A percentile compares a stretch with the other conserved stretches of the same genome.
Conservation (phyloP, 306 rosid genomes). For the Trifolium fragiferum region DNA sequence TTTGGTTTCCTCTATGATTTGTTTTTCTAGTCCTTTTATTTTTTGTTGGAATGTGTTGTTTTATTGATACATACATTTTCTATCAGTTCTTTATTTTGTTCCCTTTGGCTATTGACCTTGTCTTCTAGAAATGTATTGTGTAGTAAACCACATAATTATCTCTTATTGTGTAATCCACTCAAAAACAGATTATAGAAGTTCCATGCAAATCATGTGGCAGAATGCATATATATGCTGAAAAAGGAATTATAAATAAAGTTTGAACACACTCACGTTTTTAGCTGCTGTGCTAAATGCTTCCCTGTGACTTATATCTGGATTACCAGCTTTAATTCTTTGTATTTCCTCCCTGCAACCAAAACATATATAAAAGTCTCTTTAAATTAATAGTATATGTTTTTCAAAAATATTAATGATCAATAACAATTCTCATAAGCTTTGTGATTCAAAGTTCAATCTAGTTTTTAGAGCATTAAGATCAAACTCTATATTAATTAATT, state of each 20-base stretch:
- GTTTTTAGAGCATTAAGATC: neutral
- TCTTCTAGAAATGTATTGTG: conserved; percentile 6
- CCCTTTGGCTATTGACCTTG: too few species aligned
- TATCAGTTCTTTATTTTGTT: too few species aligned
- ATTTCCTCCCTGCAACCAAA: conserved; percentile 80
- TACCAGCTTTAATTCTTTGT: conserved; percentile 94
- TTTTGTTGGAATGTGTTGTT: too few species aligned
- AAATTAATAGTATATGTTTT: too few species aligned
- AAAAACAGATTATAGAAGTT: conserved; percentile 24
- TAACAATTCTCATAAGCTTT: too few species aligned
- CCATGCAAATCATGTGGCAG: conserved; percentile 26
- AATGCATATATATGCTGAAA: conserved; percentile 21
- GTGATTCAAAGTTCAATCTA: too few species aligned
- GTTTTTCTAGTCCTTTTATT: too few species aligned
- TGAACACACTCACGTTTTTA: conserved; percentile 90
- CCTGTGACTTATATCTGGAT: conserved; percentile 96
- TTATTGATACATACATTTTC: too few species aligned
- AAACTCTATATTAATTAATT: neutral
- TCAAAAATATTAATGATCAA: too few species aligned
- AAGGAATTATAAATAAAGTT: conserved; percentile 17
- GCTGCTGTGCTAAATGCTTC: conserved; percentile 99
- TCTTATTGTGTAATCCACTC: conserved; percentile 33
- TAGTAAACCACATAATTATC: conserved; percentile 33
- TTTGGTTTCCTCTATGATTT: too few species aligned
- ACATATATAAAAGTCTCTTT: neutral